Conservation (phyloP, 305 asterid genomes). For the Fraxinus floribunda region DNA sequence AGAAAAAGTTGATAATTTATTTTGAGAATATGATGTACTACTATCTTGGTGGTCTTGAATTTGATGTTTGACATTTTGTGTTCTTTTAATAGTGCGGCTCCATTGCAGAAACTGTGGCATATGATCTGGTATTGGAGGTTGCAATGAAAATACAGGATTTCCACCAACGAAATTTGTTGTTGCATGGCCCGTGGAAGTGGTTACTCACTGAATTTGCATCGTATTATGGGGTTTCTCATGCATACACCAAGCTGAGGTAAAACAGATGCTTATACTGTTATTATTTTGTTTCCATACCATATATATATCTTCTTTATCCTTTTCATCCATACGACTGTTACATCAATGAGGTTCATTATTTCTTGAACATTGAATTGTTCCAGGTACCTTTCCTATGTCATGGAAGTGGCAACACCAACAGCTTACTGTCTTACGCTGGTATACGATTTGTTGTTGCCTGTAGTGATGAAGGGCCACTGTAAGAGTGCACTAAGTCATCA, state of each 20-base stretch:
- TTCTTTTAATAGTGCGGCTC: constrained; percentile 45
- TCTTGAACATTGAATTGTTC: constrained; percentile 8
- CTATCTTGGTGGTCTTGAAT: not conserved
- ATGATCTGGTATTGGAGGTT: constrained; percentile 51
- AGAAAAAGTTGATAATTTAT: not conserved
- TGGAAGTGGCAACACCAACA: constrained; percentile 64
- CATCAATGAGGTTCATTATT: not conserved
- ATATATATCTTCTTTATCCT: not conserved
- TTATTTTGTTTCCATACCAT: not conserved
- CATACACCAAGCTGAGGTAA: constrained; percentile 54
- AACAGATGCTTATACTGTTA: not conserved
- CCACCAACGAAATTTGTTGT: constrained; percentile 45
- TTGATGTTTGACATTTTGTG: not conserved
- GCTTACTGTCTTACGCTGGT: constrained; percentile 49
- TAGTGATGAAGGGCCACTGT: constrained; percentile 45
- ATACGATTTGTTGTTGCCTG: constrained; percentile 42
- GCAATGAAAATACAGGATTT: constrained; percentile 51
- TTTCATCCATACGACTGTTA: not conserved
- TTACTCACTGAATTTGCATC: constrained; percentile 51
- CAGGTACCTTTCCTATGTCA: constrained; percentile 56
- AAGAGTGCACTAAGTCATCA: constrained; percentile 52
- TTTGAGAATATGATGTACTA: not conserved
- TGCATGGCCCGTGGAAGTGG: constrained; percentile 63
- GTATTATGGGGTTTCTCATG: constrained; percentile 56
- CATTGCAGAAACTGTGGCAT: constrained; percentile 58